phyloP scores from a whole-genome alignment of 2,329 filamentous ascomycete species.

The Ophiostoma fasciatum region DNA sequence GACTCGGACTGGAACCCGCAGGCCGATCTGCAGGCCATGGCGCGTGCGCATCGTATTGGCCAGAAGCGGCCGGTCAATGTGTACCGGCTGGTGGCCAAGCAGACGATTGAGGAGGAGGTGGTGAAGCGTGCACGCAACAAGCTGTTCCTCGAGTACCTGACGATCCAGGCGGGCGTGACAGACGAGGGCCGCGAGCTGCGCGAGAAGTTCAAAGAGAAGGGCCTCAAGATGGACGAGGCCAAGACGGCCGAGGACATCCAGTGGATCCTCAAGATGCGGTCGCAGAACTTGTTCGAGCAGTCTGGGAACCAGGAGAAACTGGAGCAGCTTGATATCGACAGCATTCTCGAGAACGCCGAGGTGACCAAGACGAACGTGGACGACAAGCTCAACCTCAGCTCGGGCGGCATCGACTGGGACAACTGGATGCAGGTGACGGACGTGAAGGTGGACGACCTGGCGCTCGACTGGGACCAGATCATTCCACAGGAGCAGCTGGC shows the following conservation, averaged over 20 bases:
- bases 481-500: slow-evolving; percentile 89
- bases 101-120: slow-evolving; percentile 96
- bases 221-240: slow-evolving; percentile 60
- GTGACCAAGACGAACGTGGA: slow-evolving; percentile 93
- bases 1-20: slow-evolving; percentile 99
- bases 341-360: slow-evolving; percentile 91
- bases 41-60: slow-evolving; percentile 90
- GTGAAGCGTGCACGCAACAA: slow-evolving; percentile 94
- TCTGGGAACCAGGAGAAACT: slow-evolving; percentile 92
- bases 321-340: slow-evolving; percentile 94
- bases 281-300: slow-evolving; percentile 99
- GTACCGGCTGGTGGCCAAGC: slow-evolving; percentile 91
- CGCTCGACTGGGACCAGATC: slow-evolving; percentile 92
- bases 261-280: slow-evolving; percentile 88
- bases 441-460: slow-evolving; percentile 73
- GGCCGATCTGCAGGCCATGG: slow-evolving; percentile 96
- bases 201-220: slow-evolving; percentile 65
- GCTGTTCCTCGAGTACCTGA: slow-evolving; percentile 91
- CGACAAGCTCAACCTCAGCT: slow-evolving; percentile 80
- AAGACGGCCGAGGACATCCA: slow-evolving; percentile 91
- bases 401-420: slow-evolving; percentile 71
- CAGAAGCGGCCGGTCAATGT: slow-evolving; percentile 94
- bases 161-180: slow-evolving; percentile 91
- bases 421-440: slow-evolving; percentile 98
- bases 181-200: slow-evolving; percentile 75